Conservation (phyloP, 306 rosid genomes). For the Quercus cerris region DNA sequence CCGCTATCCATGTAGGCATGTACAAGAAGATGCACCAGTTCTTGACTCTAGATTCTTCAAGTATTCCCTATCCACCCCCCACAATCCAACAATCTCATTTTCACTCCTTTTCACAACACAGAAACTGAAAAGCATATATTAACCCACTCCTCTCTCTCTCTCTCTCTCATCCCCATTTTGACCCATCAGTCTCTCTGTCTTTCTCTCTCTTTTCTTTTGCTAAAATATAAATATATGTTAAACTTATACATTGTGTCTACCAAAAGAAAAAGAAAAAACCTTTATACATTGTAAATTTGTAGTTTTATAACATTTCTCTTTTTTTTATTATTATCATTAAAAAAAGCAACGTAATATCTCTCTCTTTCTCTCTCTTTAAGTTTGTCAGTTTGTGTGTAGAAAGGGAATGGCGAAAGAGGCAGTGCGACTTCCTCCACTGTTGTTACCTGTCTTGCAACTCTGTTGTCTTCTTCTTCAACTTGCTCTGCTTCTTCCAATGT, state of each 20-base stretch:
- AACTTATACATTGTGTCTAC: too few species aligned
- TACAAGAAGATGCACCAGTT: not conserved
- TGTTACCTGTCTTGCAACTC: slow-evolving; percentile 38
- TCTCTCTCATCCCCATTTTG: slow-evolving; percentile 25
- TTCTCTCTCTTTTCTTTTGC: not conserved
- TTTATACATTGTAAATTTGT: too few species aligned
- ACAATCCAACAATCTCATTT: not conserved
- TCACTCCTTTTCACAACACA: slow-evolving; percentile 23
- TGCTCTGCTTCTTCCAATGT: slow-evolving; percentile 24
- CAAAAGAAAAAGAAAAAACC: too few species aligned
- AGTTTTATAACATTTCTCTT: not conserved
- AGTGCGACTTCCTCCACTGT: slow-evolving; percentile 66
- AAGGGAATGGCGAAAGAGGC: slow-evolving; percentile 62
- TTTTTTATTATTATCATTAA: not conserved
- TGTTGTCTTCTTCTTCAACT: slow-evolving; percentile 45
- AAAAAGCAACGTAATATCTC: slow-evolving; percentile 14
- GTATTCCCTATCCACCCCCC: too few species aligned
- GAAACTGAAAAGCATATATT: too few species aligned
- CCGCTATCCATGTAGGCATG: not conserved
- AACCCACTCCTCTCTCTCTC: not conserved
- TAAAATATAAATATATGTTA: too few species aligned
- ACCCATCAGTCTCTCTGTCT: slow-evolving; percentile 15
- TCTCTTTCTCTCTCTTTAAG: slow-evolving; percentile 15
- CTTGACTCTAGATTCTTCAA: too few species aligned
- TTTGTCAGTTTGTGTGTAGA: slow-evolving; percentile 47